Conservation (phyloP, 306 rosid genomes). For the Mimosa pudica region DNA sequence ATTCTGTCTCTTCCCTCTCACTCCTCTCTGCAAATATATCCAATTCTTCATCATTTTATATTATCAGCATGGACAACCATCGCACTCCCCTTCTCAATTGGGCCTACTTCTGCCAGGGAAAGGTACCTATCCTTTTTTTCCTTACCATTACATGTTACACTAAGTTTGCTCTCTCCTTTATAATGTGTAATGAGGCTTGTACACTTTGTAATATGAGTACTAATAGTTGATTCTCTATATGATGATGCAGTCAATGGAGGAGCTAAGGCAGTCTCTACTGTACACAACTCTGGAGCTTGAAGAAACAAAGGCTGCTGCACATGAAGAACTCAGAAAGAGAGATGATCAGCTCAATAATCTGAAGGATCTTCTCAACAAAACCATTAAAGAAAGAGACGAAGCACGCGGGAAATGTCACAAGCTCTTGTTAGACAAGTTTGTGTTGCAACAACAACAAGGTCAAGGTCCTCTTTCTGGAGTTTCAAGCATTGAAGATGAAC, state of each 20-base stretch:
- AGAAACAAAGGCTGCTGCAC: constrained; percentile 66
- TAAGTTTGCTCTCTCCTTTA: constrained; percentile 4
- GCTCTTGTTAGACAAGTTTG: constrained; percentile 61
- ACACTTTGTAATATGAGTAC: constrained; percentile 31
- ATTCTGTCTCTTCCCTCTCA: constrained; percentile 19
- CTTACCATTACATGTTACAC: neutral
- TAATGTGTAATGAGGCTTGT: constrained; percentile 33
- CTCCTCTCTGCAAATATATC: constrained; percentile 22
- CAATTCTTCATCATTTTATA: constrained; percentile 12
- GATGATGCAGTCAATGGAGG: constrained; percentile 72
- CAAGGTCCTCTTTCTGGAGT: constrained; percentile 75
- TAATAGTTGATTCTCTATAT: constrained; percentile 15
- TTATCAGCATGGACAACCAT: constrained; percentile 66
- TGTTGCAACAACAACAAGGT: constrained; percentile 44
- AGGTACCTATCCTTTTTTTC: constrained; percentile 50
- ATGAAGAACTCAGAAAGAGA: constrained; percentile 81
- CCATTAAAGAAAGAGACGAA: constrained; percentile 83
- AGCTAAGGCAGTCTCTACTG: constrained; percentile 66
- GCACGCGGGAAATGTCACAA: constrained; percentile 69
- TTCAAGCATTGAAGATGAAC: constrained; percentile 95
- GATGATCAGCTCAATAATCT: constrained; percentile 71
- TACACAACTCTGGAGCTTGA: constrained; percentile 78
- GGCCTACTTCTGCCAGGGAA: constrained; percentile 72
- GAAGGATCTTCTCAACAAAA: constrained; percentile 65
- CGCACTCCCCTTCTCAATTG: constrained; percentile 57